These are phyloP conservation scores for Tympanopsis confertula DNA, from an alignment of 2,329 filamentous ascomycete species.

Conservation along the genomic window DNA sequence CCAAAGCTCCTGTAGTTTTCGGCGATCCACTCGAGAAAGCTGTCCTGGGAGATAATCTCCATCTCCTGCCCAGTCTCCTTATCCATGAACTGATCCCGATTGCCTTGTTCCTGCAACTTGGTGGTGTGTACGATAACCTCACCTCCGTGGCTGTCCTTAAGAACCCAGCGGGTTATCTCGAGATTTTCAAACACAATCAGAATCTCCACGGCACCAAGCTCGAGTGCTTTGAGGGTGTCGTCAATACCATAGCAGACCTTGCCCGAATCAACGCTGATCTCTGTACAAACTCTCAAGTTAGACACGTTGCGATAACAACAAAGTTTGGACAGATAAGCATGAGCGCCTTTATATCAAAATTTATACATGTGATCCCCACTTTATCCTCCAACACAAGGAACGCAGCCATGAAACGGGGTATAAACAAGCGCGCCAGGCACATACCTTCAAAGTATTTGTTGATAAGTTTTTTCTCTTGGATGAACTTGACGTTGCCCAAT, in stretches of 20 bases:
- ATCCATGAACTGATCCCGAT: conserved; percentile 83
- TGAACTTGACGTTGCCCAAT: conserved; percentile 97
- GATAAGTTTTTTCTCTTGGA: conserved; percentile 99
- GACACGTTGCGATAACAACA: too few species aligned
- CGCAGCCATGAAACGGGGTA: too few species aligned
- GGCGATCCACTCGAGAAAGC: conserved; percentile 98
- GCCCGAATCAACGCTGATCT: conserved; percentile 94
- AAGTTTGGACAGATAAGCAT: too few species aligned
- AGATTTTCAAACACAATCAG: conserved; percentile 96
- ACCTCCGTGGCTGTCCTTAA: conserved; percentile 66
- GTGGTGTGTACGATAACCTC: conserved; percentile 77
- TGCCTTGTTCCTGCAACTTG: conserved; percentile 66
- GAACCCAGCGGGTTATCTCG: conserved; percentile 80
- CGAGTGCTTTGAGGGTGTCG: conserved; percentile 90
- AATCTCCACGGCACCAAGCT: conserved; percentile 86
- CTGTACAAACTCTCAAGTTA: too few species aligned
- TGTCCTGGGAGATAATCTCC: conserved; percentile 77
- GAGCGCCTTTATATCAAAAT: too few species aligned
- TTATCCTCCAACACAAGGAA: too few species aligned
- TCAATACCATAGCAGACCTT: conserved; percentile 97
- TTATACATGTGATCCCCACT: too few species aligned
- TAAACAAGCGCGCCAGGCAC: too few species aligned
- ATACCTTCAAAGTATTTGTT: conserved; percentile 97
- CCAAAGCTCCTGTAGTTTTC: conserved; percentile 98
- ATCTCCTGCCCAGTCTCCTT: conserved; percentile 94